Evolutionary conservation across 495 filamentous ascomycete species (phyloP).

Genomic region (Aspergillus cavernicola): DNA sequence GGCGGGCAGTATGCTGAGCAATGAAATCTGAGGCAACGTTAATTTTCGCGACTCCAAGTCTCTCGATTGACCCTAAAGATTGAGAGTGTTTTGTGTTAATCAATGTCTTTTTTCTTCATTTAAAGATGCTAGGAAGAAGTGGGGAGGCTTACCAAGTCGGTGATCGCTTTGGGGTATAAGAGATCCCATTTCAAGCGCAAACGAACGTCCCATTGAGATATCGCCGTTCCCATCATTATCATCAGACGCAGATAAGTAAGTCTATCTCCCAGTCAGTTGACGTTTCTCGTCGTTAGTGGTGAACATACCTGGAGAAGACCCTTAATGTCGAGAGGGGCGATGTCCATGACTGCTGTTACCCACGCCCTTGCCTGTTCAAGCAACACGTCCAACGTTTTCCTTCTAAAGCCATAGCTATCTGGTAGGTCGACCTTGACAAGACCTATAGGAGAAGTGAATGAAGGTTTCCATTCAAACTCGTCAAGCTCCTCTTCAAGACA

Average conservation of each 20-base stretch:
- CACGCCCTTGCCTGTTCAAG: constrained; percentile 73
- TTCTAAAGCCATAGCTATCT: constrained; percentile 78
- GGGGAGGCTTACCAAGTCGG: constrained; percentile 54
- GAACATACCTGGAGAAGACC: constrained; percentile 67
- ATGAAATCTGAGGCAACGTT: constrained; percentile 95
- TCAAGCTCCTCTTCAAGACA: constrained; percentile 93
- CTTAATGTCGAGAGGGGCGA: constrained; percentile 92
- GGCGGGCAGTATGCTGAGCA: constrained; percentile 93
- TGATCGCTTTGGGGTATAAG: constrained; percentile 86
- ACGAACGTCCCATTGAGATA: constrained; percentile 89
- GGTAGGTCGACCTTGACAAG: constrained; percentile 82
- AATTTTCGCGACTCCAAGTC: constrained; percentile 62
- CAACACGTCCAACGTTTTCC: constrained; percentile 71
- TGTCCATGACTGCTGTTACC: constrained; percentile 73
- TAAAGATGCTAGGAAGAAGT: neutral
- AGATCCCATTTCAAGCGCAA: constrained; percentile 89
- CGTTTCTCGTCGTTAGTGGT: neutral
- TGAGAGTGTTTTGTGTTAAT: neutral
- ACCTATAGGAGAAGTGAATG: constrained; percentile 68
- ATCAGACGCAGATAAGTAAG: constrained; percentile 90
- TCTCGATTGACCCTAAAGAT: constrained; percentile 60
- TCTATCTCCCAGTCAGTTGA: constrained; percentile 39
- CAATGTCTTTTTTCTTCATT: neutral
- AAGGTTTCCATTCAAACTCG: constrained; percentile 81
- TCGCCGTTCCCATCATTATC: constrained; percentile 85